These are phyloP conservation scores for Fraxinus velutina DNA, from an alignment of 305 asterid species.

Conservation along the genomic window DNA sequence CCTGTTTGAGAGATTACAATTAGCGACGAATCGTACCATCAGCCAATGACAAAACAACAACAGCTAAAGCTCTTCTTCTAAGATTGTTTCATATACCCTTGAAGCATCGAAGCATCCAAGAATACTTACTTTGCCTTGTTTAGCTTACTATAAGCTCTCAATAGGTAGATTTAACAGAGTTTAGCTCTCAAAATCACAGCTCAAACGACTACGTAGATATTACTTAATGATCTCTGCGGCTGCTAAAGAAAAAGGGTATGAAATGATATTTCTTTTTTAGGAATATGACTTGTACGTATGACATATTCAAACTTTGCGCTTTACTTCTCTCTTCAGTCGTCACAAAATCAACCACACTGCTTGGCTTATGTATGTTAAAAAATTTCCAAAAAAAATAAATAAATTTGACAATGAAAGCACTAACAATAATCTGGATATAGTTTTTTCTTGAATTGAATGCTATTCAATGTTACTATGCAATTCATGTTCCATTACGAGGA, in stretches of 20 bases:
- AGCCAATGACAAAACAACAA: neutral
- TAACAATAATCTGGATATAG: neutral
- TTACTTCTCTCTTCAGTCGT: neutral
- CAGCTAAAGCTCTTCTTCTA: neutral
- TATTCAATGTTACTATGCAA: neutral
- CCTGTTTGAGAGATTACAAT: neutral
- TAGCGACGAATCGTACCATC: neutral
- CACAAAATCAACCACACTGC: neutral
- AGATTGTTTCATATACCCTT: neutral
- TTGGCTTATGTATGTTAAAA: neutral
- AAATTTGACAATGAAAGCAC: neutral
- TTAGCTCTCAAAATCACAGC: neutral
- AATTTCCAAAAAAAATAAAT: neutral
- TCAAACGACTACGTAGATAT: neutral
- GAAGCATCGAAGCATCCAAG: neutral
- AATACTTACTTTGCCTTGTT: neutral
- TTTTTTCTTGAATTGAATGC: neutral
- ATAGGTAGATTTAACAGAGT: neutral
- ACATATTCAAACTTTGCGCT: neutral
- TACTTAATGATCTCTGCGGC: neutral
- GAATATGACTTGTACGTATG: neutral
- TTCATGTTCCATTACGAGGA: neutral
- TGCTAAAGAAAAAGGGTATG: neutral
- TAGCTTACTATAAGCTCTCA: neutral
- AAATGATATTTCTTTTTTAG: neutral